Base-by-base conservation (phyloP, 2,329 filamentous ascomycete species). In the Diaporthe humulicola region DNA sequence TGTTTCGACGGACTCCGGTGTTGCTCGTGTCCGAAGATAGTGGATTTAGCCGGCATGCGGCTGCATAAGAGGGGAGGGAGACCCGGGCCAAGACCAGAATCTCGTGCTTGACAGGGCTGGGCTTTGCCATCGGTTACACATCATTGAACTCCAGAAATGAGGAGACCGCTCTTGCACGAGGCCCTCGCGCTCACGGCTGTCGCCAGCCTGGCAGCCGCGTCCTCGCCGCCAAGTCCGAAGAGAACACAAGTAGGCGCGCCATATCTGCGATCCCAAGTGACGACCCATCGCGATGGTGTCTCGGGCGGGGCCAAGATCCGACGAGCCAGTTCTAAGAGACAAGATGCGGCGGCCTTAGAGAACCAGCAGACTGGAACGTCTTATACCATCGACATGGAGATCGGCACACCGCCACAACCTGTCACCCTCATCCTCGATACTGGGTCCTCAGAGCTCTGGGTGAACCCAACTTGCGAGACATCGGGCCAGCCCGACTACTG, bases 371-470 rank as follows among this genome's bases (percentile, higher is more conserved):
- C 38, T 5, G 73, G 73, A 14, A 75, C 70, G 22, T 12, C 42
- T 6, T 75, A 75, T 28, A 75, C 73, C 50, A 60, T 75, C 40
- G 84, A 88, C 38, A 78, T 88, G 36, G 79, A 84, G 66, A 79
- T 90, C 61, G 88, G 88, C 14, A 87, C 82, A 19, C 88, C 88
- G 0, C 83, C 86, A 1, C 88, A 90, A 76, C 81, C 79, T 8
- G 73, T 89, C 56, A 86, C 85, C 61, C 79, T 90, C 56, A 85
- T 88, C n/a, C 77, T 90, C 33, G 88, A 90, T 77, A 90, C 88
- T 2, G 88, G 88, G 22, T 90, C 88, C 7, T 86, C 86, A 76
- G 87, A 89, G 79, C 84, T 90, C 10, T 90, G 88, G 88, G 86
- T 90, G 57, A 88, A 90, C 75, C 88, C 88, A 1, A 81, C 85